phyloP scores from a whole-genome alignment of 306 rosid genomes.

The Sicyos edulis region DNA sequence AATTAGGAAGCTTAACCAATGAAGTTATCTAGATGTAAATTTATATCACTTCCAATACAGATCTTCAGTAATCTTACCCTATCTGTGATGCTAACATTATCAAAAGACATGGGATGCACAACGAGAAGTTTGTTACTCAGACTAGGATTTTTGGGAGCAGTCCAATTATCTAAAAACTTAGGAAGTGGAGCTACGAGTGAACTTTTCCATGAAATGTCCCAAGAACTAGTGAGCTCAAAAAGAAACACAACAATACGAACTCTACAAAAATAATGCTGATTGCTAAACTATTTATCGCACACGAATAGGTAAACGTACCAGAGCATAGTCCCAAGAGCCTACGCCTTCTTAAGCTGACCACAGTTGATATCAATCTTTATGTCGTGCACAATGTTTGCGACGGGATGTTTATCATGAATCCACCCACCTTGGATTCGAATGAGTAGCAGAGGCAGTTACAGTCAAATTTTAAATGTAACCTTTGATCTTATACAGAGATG shows the following conservation, averaged over 20 bases:
- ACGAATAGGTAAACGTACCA: conserved; percentile 41
- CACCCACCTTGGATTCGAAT: too few species aligned
- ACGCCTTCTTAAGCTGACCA: conserved; percentile 98
- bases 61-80: conserved; percentile 32
- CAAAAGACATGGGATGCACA: conserved; percentile 47
- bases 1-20: not conserved
- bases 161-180: conserved; percentile 41
- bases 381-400: conserved; percentile 25
- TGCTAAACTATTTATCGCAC: not conserved
- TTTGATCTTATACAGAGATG: too few species aligned
- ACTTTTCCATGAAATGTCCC: too few species aligned
- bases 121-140: conserved; percentile 34
- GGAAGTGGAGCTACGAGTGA: conserved; percentile 48
- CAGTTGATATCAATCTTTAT: conserved; percentile 29
- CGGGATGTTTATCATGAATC: not conserved
- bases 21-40: not conserved
- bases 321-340: conserved; percentile 80
- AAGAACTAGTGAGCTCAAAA: too few species aligned
- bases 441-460: too few species aligned
- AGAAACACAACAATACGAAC: too few species aligned
- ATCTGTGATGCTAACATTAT: conserved; percentile 35
- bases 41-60: too few species aligned
- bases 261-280: too few species aligned
- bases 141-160: conserved; percentile 31
- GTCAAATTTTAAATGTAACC: too few species aligned